A percentile compares a stretch with the other conserved stretches of the same genome.
phyloP scores from a whole-genome alignment of 768 basidiomycete species.

The Ramaria rubella region DNA sequence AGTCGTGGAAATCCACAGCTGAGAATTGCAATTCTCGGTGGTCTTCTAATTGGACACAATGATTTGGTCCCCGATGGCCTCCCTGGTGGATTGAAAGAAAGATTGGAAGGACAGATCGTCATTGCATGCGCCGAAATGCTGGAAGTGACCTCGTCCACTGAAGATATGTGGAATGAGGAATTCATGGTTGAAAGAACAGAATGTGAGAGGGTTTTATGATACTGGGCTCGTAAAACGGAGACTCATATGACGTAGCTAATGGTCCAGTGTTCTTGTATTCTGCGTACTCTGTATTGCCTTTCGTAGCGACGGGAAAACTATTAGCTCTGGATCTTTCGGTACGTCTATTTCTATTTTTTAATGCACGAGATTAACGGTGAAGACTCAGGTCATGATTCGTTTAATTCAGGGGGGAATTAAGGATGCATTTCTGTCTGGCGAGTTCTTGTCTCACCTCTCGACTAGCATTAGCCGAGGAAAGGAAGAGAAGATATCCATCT shows the following conservation, averaged over 20 bases:
- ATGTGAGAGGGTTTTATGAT: constrained; percentile 12
- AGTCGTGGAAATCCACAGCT: constrained; percentile 61
- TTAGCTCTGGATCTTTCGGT: constrained; percentile 3
- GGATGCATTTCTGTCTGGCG: neutral
- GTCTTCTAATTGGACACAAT: constrained; percentile 57
- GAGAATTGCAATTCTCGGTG: constrained; percentile 55
- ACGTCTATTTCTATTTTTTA: too few species aligned
- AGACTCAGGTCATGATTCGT: neutral
- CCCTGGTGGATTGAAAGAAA: constrained; percentile 29
- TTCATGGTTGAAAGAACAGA: constrained; percentile 28
- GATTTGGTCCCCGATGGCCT: constrained; percentile 37
- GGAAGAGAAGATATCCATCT: neutral
- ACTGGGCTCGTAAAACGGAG: neutral
- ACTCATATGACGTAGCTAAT: neutral
- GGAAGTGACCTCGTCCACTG: constrained; percentile 34
- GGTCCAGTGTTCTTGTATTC: constrained; percentile 5
- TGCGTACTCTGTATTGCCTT: neutral
- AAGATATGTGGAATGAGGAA: constrained; percentile 56
- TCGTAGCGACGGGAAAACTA: neutral
- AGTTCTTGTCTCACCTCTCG: neutral
- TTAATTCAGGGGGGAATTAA: neutral
- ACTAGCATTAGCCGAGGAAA: neutral
- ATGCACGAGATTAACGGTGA: too few species aligned
- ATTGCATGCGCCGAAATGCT: constrained; percentile 70
- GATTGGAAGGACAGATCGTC: constrained; percentile 59